phyloP scores from a whole-genome alignment of 2,329 filamentous ascomycete genomes.

The Verruconis gallopava region DNA sequence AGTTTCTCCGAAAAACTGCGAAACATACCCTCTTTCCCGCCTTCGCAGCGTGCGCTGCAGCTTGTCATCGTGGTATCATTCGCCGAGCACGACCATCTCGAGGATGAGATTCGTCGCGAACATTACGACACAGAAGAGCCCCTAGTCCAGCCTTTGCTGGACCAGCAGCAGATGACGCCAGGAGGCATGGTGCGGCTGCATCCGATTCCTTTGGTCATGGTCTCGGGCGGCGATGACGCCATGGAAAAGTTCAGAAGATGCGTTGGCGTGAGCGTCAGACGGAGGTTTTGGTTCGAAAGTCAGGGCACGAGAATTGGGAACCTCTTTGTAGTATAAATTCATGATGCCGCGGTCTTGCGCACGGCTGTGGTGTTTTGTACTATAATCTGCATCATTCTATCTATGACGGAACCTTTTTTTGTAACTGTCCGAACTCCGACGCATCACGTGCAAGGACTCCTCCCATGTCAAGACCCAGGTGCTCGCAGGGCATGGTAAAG shows the following conservation, averaged over 20 bases:
- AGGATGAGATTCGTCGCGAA: conserved; percentile 14
- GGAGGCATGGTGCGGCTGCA: conserved; percentile 56
- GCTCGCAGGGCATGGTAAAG: no score
- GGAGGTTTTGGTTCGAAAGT: conserved; percentile 69
- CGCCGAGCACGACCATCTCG: conserved; percentile 12
- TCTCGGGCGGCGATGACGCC: conserved; percentile 55
- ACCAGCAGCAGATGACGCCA: conserved; percentile 58
- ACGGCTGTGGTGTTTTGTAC: no score
- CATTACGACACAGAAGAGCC: conserved; percentile 6
- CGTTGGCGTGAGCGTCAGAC: conserved; percentile 58
- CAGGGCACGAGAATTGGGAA: conserved; percentile 70
- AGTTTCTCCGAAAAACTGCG: conserved; percentile 70
- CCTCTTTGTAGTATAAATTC: conserved; percentile 50
- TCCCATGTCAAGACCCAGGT: no score
- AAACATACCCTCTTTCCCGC: conserved; percentile 69
- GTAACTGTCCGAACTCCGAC: no score
- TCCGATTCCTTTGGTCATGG: conserved; percentile 72
- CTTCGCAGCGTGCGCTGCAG: conserved; percentile 50
- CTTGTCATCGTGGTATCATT: conserved; percentile 67
- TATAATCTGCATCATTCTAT: no score
- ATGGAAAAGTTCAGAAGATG: conserved; percentile 51
- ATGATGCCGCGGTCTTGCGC: no score
- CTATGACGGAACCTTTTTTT: no score
- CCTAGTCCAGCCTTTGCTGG: conserved; percentile 57
- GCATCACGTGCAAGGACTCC: no score